phyloP scores from a whole-genome alignment of 2,329 filamentous ascomycete genomes.

The Colletotrichum kahawae region DNA sequence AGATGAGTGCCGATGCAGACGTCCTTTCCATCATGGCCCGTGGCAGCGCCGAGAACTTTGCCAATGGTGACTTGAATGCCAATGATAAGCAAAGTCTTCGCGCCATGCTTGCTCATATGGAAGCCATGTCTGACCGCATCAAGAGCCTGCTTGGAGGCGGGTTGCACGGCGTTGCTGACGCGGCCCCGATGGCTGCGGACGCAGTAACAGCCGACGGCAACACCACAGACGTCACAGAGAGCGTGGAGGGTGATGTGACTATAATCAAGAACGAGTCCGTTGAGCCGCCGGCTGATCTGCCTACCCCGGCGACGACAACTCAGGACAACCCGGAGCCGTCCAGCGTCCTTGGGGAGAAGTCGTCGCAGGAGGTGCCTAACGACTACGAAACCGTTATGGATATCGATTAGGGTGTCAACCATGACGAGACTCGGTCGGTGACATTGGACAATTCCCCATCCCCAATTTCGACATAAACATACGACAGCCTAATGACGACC shows the following conservation, averaged over 20 bases:
- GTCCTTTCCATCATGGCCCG: constrained; percentile 56
- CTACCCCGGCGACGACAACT: constrained; percentile 21
- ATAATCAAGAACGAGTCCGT: constrained; percentile 15
- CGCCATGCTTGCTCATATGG: constrained; percentile 52
- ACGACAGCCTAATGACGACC: neutral
- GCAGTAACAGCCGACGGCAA: constrained; percentile 7
- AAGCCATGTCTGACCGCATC: constrained; percentile 49
- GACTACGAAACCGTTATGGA: constrained; percentile 43
- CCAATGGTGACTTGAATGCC: constrained; percentile 41
- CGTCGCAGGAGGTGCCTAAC: constrained; percentile 20
- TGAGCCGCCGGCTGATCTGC: constrained; percentile 16
- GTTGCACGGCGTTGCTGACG: neutral
- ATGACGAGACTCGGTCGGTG: neutral
- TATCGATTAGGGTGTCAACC: constrained; percentile 34
- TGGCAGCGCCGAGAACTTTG: constrained; percentile 48
- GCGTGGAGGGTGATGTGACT: neutral
- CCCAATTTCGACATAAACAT: neutral
- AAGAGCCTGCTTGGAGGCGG: constrained; percentile 39
- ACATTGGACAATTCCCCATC: neutral
- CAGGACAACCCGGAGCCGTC: constrained; percentile 33
- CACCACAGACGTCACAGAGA: neutral
- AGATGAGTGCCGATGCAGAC: constrained; percentile 50
- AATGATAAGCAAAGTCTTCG: constrained; percentile 51
- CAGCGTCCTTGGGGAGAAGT: constrained; percentile 20
- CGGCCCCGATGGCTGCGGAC: neutral